Evolutionary conservation across 306 rosid genomes (phyloP), one percentile per base, ranked within the genome.

Genomic region (Rosa chinensis): DNA sequence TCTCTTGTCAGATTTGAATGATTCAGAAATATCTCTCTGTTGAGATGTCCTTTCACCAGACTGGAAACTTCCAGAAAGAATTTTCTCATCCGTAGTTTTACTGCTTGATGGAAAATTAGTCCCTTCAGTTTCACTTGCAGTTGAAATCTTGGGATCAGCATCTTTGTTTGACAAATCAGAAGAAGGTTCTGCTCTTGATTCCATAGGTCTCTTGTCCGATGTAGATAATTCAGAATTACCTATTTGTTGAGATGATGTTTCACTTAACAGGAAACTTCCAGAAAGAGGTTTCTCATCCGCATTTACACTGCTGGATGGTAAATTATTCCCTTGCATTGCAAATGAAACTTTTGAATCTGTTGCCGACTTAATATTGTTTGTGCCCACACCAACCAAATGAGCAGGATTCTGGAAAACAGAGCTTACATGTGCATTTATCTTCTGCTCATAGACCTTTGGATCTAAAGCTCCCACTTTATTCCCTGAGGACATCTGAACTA

Each of bases 381-480:
- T 84, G 44, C 79, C 74, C 48, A 73, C 17, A 70, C 81, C 76
- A 86, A 55, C 83, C 37, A 80, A 77, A 78, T 80, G 80, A 78
- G 75, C 62, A 20, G 76, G 71, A 78, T 45, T 78, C 73, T 72
- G 92, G 69, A 75, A 69, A 78, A 66, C 90, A 74, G 90, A 75
- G 85, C 85, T 81, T 72, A 85, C 94, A 84, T 87, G 88, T 83
- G 88, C 70, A 43, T 87, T 72, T 39, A 85, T 66, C 59, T 74
- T 82, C 80, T 76, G 92, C 71, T 75, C 85, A 90, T 64, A 81
- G 84, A 70, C 85, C 81, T 87, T 93, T 55, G 82, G 84, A 78
- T 90, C 94, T 75, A 85, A 61, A 67, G 45, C 81, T 81, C 80
- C 96, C 62, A 74, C 75, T 82, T 89, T 92, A 88, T 90, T 95